Evolutionary conservation across 2,329 filamentous ascomycete genomes (phyloP), one percentile per base, ranked within the genome.

Genomic region (Rhynchosporium graminicola): DNA sequence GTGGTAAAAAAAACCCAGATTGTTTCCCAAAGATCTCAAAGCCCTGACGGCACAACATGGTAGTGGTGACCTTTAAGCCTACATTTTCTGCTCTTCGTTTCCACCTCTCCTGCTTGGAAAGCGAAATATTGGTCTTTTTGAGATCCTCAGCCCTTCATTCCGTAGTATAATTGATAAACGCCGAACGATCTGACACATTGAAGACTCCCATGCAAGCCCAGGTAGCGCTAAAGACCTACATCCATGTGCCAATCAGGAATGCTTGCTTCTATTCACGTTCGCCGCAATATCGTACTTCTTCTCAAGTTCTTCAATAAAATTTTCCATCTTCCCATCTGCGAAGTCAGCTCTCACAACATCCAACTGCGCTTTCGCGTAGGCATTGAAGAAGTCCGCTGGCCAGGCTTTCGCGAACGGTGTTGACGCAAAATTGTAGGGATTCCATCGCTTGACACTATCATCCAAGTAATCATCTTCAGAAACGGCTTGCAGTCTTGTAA

Each of bases 401-500:
- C 33, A 54, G 38, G 50, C 33, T 20, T 28, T 54, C 0, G 33
- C 50, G 20, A 42, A 54, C 13, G 33, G 15, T 36, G 50, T 54
- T 8, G 4, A 40, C 12, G 31, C 4, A 28, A 54, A 54, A 20
- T 29, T 40, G 1, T 40, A 8, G n/a, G 50, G n/a, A n/a, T 28
- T 33, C 50, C 50, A 54, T 12, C 50, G 50, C 36, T 42, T 54
- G n/a, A 54, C 50, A 28, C 33, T 40, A 13, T 33, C 50, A 36
- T 54, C 33, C 50, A 54, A 40, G 50, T 54, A 10, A 54, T 15
- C 20, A 54, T 33, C 20, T 54, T n/a, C 12, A 40, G 4, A n/a
- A 54, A 54, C 13, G 15, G 33, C 9, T 40, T 28, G n/a, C 50
- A 54, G 50, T 40, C 2, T 5, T 13, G 15, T 12, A 40, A 13